Evolutionary conservation across 225 moss, liverwort and hornwort species (phyloP), one percentile per base, ranked within the genome.

Genomic region (Bryum argenteum): DNA sequence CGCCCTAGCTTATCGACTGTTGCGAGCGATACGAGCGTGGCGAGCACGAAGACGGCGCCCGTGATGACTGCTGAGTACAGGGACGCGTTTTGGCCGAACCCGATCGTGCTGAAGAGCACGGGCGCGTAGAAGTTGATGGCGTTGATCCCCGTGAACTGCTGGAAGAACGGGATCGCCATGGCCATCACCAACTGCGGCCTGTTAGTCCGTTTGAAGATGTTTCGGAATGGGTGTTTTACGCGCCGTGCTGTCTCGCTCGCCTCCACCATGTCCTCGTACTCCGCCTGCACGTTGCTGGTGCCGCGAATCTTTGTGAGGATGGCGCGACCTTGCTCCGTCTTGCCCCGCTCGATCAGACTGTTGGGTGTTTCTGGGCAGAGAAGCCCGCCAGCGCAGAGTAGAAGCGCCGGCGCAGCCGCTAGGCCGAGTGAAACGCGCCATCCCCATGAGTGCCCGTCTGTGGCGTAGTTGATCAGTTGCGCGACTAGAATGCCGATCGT

Each of bases 291-390:
- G 23, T 75, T 22, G 16, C 60, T 11, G 1, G 67, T 75, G 48
- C 67, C 67, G 2, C 75, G 67, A 40, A 75, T 75, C 33, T n/a
- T 48, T 5, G 26, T 58, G 7, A 75, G 14, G 2, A 75, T 24
- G 11, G 17, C 50, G 5, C 75, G 66, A 9, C 75, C 75, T 51
- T 67, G 58, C 22, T 67, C 75, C 1, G 58, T n/a, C 12, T 67
- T 58, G 1, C 67, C 67, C 50, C 67, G 37, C 51, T 75, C 66
- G 19, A 75, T 75, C 45, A 75, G 50, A 37, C 75, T 75, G 51
- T 75, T 75, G 16, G 75, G 75, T 7, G 75, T 75, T 39, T 75
- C 75, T 5, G 75, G 75, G 67, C 75, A 75, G 8, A 75, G 60
- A 11, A 75, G 22, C 37, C 67, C 67, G 10, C 54, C 54, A 4